Evolutionary conservation across 352 stramenopile species (phyloP), one percentile per base, ranked within the genome.

Genomic region (Phytophthora constricta): DNA sequence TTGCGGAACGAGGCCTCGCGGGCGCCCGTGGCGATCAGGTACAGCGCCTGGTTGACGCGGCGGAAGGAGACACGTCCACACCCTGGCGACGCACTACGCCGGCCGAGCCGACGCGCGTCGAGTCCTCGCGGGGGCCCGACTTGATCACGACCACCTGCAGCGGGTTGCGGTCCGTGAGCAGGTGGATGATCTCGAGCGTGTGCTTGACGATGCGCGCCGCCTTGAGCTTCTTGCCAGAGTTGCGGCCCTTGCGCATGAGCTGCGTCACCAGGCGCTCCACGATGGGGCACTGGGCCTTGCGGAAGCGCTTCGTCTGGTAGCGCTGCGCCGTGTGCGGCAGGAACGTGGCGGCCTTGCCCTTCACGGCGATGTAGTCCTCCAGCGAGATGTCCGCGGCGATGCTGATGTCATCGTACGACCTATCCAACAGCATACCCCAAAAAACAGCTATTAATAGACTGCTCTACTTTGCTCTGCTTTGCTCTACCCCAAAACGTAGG

Each of bases 301-400:
- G 96, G 89, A 99, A 99, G 62, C 97, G 91, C 90, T 99, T 99
- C 89, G 98, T 98, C 92, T 99, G 98, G 91, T 99, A 99, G 70
- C 97, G 97, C 78, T 98, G 97, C 47, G 97, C 97, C 73, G 98
- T 99, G 97, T 99, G 98, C 56, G 97, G 97, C 77, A 99, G 78
- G 93, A 98, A 99, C 59, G 96, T 98, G 56, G 97, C 97, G 75
- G 98, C 92, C 84, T 99, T 98, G 75, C 96, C 95, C 82, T 98
- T 99, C 72, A 98, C 97, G 61, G 97, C 98, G 73, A 99, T 98
- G 95, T 99, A 99, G 86, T 99, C 98, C 83, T 98, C 90, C 23
- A 99, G 92, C 42, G 97, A 98, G 77, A 99, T 98, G 84, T 99
- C 98, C 65, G 90, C 71, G 67, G 79, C 93, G 78, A 99, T 90